Base-by-base conservation (phyloP, 106 monocot species). In the Gastrodia elata region DNA sequence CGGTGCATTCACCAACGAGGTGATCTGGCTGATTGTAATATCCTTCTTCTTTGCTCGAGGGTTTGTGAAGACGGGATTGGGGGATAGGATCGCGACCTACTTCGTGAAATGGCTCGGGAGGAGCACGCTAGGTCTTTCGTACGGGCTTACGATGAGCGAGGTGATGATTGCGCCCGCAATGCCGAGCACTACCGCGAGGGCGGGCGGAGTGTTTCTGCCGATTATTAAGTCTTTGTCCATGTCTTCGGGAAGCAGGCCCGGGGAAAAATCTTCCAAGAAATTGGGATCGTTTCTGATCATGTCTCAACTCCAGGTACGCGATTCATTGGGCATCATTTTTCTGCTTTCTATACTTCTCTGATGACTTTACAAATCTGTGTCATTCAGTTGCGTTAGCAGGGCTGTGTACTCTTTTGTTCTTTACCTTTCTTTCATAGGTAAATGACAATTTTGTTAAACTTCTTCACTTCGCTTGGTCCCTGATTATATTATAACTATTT, bases 21-120 rank as follows among this genome's bases (percentile, higher is more conserved):
- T 92, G 39, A 92, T 93, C 69, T 97, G 97, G 97, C 77, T 97
- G 30, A 97, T 93, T 64, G 92, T 93, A 20, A 90, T 97, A 65
- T 92, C 97, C 56, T 97, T 97, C 82, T 93, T 97, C 84, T 96
- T 96, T 72, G 97, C 97, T 22, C 68, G 90, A 28, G 97, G 97
- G 6, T 97, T 97, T 64, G 92, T 97, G 14, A 97, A 97, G 86
- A 93, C 97, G 8, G 92, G 97, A 4, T 74, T 97, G 10, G 97
- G 97, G 8, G 92, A 93, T 59, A 68, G 97, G 37, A 79, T 97
- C 41, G 90, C 92, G 9, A 88, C 90, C 20, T 90, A 88, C 69
- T 92, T 97, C 61, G 97, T 97, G 36, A 96, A 92, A 72, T 96
- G 87, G 92, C 76, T 96, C 13, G 92, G 96, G 73, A 83, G 64